A percentile compares a stretch with the other conserved stretches of the same genome.
Evolutionary conservation across 2,329 filamentous ascomycete species (phyloP).

Genomic region (Aspergillus novoparasiticus): DNA sequence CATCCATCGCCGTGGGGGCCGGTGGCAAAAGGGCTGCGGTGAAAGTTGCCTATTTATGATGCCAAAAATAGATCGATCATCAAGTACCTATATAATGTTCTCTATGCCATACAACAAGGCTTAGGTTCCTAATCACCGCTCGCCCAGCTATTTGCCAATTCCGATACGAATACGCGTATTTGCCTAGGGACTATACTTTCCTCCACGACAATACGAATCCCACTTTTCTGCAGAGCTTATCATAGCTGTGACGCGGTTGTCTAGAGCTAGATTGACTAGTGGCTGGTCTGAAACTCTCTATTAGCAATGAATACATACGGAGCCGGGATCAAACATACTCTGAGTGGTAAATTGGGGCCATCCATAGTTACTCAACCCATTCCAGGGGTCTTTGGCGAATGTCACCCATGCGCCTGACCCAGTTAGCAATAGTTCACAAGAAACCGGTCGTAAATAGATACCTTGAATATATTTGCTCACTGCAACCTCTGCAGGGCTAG

Average conservation of each 20-base stretch:
- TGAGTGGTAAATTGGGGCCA: background rate
- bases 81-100: no score
- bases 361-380: background rate
- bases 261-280: background rate
- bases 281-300: background rate
- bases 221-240: background rate
- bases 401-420: background rate
- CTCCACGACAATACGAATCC: background rate
- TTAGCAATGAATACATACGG: background rate
- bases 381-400: background rate
- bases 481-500: background rate
- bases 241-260: background rate
- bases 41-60: no score
- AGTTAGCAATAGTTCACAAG: background rate
- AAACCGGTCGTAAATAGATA: background rate
- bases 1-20: no score
- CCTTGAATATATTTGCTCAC: background rate
- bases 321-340: background rate
- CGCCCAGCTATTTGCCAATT: background rate
- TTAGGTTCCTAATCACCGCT: background rate
- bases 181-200: background rate
- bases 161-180: fast-evolving
- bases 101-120: no score
- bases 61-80: no score
- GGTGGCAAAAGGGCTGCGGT: no score